These are phyloP conservation scores for Collybia nuda DNA, from an alignment of 768 basidiomycete genomes.

Conservation along the genomic window DNA sequence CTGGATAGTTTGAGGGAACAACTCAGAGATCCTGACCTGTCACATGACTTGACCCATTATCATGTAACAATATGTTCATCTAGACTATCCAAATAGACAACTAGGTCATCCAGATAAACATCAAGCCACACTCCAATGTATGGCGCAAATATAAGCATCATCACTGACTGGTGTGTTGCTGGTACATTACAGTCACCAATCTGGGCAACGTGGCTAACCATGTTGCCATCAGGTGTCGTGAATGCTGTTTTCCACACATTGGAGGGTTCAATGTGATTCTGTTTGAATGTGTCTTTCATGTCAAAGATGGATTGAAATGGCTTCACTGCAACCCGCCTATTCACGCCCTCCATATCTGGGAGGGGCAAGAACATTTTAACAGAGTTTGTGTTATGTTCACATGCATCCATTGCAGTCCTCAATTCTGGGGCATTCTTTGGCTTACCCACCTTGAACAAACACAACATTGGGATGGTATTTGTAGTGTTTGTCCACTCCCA, in stretches of 20 bases:
- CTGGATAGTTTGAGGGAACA: too few species aligned
- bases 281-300: conserved; percentile 9
- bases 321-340: neutral
- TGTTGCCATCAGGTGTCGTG: conserved; percentile 11
- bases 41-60: too few species aligned
- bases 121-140: conserved; percentile 19
- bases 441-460: neutral
- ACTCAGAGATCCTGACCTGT: too few species aligned
- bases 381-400: conserved; percentile 3
- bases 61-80: conserved; percentile 32
- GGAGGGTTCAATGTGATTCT: conserved; percentile 8
- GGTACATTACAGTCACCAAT: conserved; percentile 3
- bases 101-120: conserved; percentile 6
- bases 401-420: neutral
- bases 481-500: conserved; percentile 2
- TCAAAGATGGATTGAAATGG: conserved; percentile 2
- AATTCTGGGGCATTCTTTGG: neutral
- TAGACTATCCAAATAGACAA: conserved; percentile 33
- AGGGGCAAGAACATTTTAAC: conserved; percentile 9
- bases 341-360: conserved; percentile 4
- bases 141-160: conserved; percentile 31
- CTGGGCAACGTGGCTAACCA: conserved; percentile 6
- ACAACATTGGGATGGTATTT: neutral
- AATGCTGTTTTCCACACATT: conserved; percentile 4
- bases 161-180: conserved; percentile 21